These are phyloP conservation scores for Stemphylium lycopersici DNA, from an alignment of 2,329 filamentous ascomycete genomes.

Conservation along the genomic window DNA sequence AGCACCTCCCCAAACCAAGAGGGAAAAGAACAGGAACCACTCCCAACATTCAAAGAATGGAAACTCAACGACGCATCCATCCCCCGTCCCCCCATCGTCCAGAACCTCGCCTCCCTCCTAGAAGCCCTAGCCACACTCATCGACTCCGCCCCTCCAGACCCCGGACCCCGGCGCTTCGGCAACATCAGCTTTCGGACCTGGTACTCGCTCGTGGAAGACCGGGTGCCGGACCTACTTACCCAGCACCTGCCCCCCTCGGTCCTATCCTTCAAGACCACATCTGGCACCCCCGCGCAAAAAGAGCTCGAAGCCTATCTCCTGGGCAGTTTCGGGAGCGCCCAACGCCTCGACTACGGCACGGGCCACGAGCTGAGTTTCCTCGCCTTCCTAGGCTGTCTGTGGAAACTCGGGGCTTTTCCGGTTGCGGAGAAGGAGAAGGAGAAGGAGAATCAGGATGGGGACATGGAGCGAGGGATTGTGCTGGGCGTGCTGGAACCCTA, in stretches of 20 bases:
- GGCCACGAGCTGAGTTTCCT: conserved; percentile 95
- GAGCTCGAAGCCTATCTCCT: conserved; percentile 82
- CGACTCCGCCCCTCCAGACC: conserved; percentile 80
- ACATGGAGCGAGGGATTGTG: conserved; percentile 77
- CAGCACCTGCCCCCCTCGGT: conserved; percentile 61
- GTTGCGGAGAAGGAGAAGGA: no score
- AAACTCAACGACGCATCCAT: conserved; percentile 52
- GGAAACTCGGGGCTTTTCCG: conserved; percentile 84
- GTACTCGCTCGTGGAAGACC: conserved; percentile 71
- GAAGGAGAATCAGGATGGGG: no score
- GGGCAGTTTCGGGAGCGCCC: conserved; percentile 84
- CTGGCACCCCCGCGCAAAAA: conserved; percentile 57
- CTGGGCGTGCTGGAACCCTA: conserved; percentile 86
- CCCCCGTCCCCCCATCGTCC: conserved; percentile 63
- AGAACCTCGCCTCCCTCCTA: conserved; percentile 70
- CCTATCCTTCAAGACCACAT: conserved; percentile 42
- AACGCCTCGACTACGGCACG: conserved; percentile 92
- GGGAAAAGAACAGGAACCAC: conserved; percentile 36
- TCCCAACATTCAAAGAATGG: conserved; percentile 59
- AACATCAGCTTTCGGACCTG: conserved; percentile 90
- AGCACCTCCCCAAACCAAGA: conserved; percentile 13
- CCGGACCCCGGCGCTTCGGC: conserved; percentile 86
- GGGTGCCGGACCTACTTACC: conserved; percentile 62
- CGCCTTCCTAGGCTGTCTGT: conserved; percentile 86
- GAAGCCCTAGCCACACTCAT: conserved; percentile 69